These are phyloP conservation scores for Trypanosoma mega DNA, from an alignment of 208 protist genomes.

Conservation along the genomic window DNA sequence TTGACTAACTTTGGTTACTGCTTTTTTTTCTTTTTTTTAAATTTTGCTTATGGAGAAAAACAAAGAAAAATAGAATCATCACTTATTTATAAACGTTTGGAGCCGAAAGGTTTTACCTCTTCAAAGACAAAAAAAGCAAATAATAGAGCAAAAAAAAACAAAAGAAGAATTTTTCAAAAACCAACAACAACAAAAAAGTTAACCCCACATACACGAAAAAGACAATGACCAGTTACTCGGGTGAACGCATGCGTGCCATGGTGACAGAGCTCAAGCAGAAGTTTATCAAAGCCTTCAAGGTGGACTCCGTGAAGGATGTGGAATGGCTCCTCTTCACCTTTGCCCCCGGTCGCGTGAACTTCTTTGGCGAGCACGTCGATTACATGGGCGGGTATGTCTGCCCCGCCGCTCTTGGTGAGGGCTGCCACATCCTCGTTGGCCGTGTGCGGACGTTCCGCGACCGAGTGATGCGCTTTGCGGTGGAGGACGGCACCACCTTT, in stretches of 20 bases:
- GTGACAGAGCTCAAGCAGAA: slow-evolving; percentile 50
- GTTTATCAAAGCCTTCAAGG: slow-evolving; percentile 52
- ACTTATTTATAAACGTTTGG: no score
- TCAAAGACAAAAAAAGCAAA: no score
- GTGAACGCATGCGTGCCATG: slow-evolving; percentile 39
- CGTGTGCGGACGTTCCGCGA: slow-evolving; percentile 36
- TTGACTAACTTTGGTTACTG: no score
- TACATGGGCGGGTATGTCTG: slow-evolving; percentile 76
- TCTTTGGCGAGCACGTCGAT: slow-evolving; percentile 87
- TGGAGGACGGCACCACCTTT: slow-evolving; percentile 34
- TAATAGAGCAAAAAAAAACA: no score
- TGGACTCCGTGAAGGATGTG: slow-evolving; percentile 31
- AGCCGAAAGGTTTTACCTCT: no score
- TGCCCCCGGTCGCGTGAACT: slow-evolving; percentile 77
- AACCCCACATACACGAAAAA: no score
- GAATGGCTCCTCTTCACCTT: slow-evolving; percentile 57
- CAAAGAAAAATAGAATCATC: slow-evolving; percentile 2
- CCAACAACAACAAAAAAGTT: no score
- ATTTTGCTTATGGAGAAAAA: slow-evolving; percentile 18
- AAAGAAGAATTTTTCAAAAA: no score
- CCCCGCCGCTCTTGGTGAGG: slow-evolving; percentile 46
- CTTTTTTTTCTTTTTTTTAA: no score
- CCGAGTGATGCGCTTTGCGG: slow-evolving; percentile 46
- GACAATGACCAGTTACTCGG: slow-evolving; percentile 38
- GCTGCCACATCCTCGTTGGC: slow-evolving; percentile 54